These are phyloP conservation scores for Hemileia vastatrix DNA, from an alignment of 1,284 basidiomycete genomes.

Conservation along the genomic window DNA sequence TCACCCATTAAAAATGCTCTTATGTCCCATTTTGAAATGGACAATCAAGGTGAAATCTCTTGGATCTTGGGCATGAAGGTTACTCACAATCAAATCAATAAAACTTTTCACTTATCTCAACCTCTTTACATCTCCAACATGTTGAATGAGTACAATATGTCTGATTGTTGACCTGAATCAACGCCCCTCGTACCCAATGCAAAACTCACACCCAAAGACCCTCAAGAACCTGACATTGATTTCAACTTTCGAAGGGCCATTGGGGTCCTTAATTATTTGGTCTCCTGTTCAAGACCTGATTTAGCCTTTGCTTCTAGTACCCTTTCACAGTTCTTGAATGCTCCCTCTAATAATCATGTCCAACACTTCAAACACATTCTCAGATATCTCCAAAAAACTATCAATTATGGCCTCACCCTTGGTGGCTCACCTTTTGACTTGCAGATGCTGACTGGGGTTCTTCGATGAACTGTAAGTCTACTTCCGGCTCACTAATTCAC, in stretches of 20 bases:
- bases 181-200: neutral
- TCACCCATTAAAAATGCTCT: neutral
- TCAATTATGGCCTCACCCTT: neutral
- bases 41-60: neutral
- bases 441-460: too few species aligned
- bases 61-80: conserved; percentile 4
- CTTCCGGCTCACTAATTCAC: too few species aligned
- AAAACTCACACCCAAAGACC: neutral
- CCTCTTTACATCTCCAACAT: neutral
- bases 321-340: too few species aligned
- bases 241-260: conserved; percentile 5
- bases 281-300: too few species aligned
- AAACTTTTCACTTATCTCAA: neutral
- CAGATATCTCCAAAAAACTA: neutral
- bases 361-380: too few species aligned
- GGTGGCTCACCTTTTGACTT: too few species aligned
- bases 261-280: too few species aligned
- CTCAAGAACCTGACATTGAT: too few species aligned
- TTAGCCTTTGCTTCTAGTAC: too few species aligned
- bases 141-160: neutral
- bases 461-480: too few species aligned
- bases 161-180: neutral
- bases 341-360: too few species aligned
- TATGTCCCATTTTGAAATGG: neutral
- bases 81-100: too few species aligned